Evolutionary conservation across 2,329 filamentous ascomycete species (phyloP).

Genomic region (Orbilia oligospora): DNA sequence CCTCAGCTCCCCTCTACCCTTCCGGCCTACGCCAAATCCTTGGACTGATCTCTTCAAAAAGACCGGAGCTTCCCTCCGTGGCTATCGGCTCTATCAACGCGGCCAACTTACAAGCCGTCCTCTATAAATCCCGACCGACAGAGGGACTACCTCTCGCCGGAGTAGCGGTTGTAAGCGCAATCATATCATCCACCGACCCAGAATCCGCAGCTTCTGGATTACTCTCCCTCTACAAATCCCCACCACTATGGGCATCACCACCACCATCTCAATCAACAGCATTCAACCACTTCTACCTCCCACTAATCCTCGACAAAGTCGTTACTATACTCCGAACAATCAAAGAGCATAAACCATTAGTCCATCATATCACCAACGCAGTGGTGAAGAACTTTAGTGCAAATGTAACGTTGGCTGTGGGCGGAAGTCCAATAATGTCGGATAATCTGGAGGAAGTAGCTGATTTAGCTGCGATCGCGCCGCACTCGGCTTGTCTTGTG

Average conservation of each 20-base stretch:
- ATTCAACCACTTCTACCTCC: constrained; percentile 58
- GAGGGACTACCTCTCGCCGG: constrained; percentile 78
- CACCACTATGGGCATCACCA: constrained; percentile 62
- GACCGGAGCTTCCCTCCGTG: constrained; percentile 74
- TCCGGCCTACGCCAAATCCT: constrained; percentile 79
- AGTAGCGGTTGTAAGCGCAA: constrained; percentile 89
- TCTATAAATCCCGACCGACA: constrained; percentile 74
- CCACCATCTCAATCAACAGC: constrained; percentile 48
- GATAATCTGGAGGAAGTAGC: constrained; percentile 85
- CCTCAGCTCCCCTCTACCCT: constrained; percentile 70
- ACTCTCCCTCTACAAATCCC: constrained; percentile 70
- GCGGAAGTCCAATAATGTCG: constrained; percentile 94
- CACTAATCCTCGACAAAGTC: constrained; percentile 47
- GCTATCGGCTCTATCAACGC: constrained; percentile 91
- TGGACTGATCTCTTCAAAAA: constrained; percentile 71
- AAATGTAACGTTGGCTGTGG: constrained; percentile 86
- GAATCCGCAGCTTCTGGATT: constrained; percentile 75
- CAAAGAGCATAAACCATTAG: constrained; percentile 77
- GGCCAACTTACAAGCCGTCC: constrained; percentile 79
- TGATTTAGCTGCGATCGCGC: constrained; percentile 78
- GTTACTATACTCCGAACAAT: constrained; percentile 73
- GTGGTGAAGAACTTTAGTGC: constrained; percentile 96
- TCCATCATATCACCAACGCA: constrained; percentile 97
- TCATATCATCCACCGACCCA: constrained; percentile 81
- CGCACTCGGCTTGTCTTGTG: constrained; percentile 79